These are phyloP conservation scores for Moniliella sp. DNA, from an alignment of 1,284 basidiomycete genomes.

Conservation along the genomic window DNA sequence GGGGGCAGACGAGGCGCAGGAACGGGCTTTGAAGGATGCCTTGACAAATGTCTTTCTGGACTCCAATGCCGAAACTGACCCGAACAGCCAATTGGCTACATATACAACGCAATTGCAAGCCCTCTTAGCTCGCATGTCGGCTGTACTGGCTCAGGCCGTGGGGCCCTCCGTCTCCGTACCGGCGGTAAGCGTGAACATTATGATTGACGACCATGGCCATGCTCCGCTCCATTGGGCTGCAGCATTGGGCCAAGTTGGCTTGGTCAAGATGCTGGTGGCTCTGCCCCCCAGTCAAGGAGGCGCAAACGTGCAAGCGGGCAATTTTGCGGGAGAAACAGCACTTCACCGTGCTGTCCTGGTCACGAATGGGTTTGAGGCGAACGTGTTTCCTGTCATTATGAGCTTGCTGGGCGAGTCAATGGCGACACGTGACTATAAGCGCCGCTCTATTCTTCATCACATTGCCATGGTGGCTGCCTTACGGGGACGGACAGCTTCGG, in stretches of 20 bases:
- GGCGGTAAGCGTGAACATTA: too few species aligned
- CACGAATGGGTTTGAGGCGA: constrained; percentile 59
- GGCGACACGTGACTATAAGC: constrained; percentile 70
- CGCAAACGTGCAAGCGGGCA: constrained; percentile 36
- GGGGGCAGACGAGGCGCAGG: too few species aligned
- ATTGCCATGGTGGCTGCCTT: constrained; percentile 73
- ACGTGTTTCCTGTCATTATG: constrained; percentile 50
- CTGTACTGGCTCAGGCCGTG: too few species aligned
- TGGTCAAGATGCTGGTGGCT: too few species aligned
- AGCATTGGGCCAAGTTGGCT: too few species aligned
- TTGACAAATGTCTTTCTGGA: too few species aligned
- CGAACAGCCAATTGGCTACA: too few species aligned
- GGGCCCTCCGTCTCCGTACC: too few species aligned
- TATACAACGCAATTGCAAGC: too few species aligned
- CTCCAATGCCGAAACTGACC: too few species aligned
- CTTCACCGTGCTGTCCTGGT: constrained; percentile 77
- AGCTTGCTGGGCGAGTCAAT: constrained; percentile 48
- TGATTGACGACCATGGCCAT: constrained; percentile 68
- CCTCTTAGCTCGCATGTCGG: too few species aligned
- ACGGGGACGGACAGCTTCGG: constrained; percentile 59
- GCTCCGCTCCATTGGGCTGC: constrained; percentile 82
- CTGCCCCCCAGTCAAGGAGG: constrained; percentile 18
- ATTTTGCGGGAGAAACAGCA: constrained; percentile 80
- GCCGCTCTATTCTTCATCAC: constrained; percentile 74
- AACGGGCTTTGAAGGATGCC: too few species aligned